Evolutionary conservation across 2,329 filamentous ascomycete genomes (phyloP).

Genomic region (Colletotrichum falcatum): DNA sequence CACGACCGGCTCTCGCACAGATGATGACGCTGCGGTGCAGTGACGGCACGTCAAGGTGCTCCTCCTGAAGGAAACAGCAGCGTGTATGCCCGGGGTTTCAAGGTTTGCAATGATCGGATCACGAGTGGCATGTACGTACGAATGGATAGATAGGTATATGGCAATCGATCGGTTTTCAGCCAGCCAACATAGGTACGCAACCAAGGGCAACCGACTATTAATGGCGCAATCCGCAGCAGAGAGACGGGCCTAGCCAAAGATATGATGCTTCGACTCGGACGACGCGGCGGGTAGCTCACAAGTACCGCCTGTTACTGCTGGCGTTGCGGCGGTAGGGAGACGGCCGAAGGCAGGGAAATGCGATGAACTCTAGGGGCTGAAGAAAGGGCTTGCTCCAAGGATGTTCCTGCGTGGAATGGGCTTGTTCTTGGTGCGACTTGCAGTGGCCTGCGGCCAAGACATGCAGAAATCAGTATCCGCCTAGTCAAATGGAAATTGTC

Average conservation of each 20-base stretch:
- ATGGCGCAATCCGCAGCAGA: constrained; percentile 19
- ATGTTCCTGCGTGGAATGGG: constrained; percentile 32
- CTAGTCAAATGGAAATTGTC: constrained; percentile 11
- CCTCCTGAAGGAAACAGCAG: constrained; percentile 10
- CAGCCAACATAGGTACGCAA: constrained; percentile 5
- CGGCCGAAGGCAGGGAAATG: constrained; percentile 15
- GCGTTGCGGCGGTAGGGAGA: background rate
- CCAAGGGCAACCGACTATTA: background rate
- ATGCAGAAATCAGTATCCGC: constrained; percentile 26
- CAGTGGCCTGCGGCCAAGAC: constrained; percentile 7
- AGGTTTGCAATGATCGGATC: constrained; percentile 15
- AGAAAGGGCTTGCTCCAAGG: constrained; percentile 31
- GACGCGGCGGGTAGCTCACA: constrained; percentile 19
- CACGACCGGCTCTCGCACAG: constrained; percentile 27
- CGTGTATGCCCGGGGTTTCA: constrained; percentile 24
- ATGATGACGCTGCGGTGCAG: constrained; percentile 6
- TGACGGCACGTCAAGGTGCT: constrained; percentile 24
- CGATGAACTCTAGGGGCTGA: constrained; percentile 34
- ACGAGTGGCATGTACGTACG: background rate
- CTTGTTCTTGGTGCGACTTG: constrained; percentile 21
- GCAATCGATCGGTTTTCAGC: background rate
- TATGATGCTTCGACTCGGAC: background rate
- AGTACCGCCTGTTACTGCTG: constrained; percentile 29
- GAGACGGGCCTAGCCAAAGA: background rate
- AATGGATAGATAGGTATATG: background rate